Conservation (phyloP, 129 eudicot genomes). For the Kitagawia praeruptora region DNA sequence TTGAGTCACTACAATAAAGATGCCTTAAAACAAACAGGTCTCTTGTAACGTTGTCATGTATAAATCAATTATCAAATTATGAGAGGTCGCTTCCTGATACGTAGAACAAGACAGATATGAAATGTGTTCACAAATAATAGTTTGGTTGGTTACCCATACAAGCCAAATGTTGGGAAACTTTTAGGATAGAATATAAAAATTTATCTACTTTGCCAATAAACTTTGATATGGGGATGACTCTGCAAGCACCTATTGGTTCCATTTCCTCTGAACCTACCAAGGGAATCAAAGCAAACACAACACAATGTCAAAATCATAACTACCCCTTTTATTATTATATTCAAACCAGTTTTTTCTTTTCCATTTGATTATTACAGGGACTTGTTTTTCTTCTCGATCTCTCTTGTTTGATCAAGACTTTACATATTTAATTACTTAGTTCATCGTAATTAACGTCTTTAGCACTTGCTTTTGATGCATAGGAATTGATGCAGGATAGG, state of each 20-base stretch:
- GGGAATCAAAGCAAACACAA: slow-evolving; percentile 28
- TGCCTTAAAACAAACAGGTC: background rate
- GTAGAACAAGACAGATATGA: slow-evolving; percentile 1
- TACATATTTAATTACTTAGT: slow-evolving; percentile 3
- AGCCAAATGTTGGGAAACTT: slow-evolving; percentile 19
- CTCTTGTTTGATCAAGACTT: background rate
- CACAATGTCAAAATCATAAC: slow-evolving; percentile 26
- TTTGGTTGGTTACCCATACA: slow-evolving; percentile 6
- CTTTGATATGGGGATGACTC: slow-evolving; percentile 23
- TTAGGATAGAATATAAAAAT: slow-evolving; percentile 14
- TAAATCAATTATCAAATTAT: background rate
- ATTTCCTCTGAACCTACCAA: slow-evolving; percentile 20
- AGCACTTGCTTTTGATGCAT: slow-evolving; percentile 12
- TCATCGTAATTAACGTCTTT: slow-evolving; percentile 6
- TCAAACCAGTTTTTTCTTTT: background rate
- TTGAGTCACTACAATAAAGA: background rate
- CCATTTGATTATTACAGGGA: background rate
- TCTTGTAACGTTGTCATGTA: background rate
- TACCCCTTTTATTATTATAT: slow-evolving; percentile 11
- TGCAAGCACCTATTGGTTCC: slow-evolving; percentile 27
- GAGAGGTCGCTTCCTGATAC: background rate
- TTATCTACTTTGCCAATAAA: slow-evolving; percentile 24
- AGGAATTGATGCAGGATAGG: slow-evolving; percentile 7
- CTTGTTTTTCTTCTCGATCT: slow-evolving; percentile 5
- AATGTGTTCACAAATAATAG: background rate